Evolutionary conservation across 116 monocot species (phyloP).

Genomic region (Zostera marina): DNA sequence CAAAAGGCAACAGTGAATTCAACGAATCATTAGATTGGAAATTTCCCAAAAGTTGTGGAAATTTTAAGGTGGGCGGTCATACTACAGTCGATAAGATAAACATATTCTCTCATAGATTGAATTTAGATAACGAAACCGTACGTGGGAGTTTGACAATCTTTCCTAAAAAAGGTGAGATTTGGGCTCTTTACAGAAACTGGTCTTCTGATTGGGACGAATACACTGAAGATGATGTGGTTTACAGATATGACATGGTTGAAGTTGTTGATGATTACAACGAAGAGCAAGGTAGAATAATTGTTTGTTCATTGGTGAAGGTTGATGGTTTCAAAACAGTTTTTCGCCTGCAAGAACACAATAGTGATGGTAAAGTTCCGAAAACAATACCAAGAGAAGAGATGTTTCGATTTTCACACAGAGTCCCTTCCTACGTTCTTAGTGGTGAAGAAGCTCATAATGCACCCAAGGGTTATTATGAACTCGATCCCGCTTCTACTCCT

Average conservation of each 20-base stretch:
- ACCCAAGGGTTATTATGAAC: slow-evolving; percentile 62
- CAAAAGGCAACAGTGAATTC: slow-evolving; percentile 50
- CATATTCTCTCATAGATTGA: slow-evolving; percentile 74
- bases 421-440: slow-evolving; percentile 58
- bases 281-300: slow-evolving; percentile 32
- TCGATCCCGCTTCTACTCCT: slow-evolving; percentile 78
- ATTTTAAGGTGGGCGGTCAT: slow-evolving; percentile 43
- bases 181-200: slow-evolving; percentile 88
- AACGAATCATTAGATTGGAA: slow-evolving; percentile 43
- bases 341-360: slow-evolving; percentile 28
- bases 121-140: slow-evolving; percentile 29
- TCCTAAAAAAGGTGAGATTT: slow-evolving; percentile 63
- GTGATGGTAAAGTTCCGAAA: too few species aligned
- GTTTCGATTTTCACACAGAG: slow-evolving; percentile 82
- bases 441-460: slow-evolving; percentile 61
- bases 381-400: slow-evolving; percentile 68
- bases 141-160: slow-evolving; percentile 55
- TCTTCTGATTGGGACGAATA: slow-evolving; percentile 60
- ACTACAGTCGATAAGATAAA: slow-evolving; percentile 34
- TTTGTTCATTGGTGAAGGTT: slow-evolving; percentile 52
- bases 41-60: slow-evolving; percentile 58
- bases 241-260: slow-evolving; percentile 82
- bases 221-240: slow-evolving; percentile 49
- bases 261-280: slow-evolving; percentile 63
- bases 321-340: slow-evolving; percentile 73